phyloP scores from a whole-genome alignment of 225 moss, liverwort and hornwort genomes.

The Pleurozium schreberi region DNA sequence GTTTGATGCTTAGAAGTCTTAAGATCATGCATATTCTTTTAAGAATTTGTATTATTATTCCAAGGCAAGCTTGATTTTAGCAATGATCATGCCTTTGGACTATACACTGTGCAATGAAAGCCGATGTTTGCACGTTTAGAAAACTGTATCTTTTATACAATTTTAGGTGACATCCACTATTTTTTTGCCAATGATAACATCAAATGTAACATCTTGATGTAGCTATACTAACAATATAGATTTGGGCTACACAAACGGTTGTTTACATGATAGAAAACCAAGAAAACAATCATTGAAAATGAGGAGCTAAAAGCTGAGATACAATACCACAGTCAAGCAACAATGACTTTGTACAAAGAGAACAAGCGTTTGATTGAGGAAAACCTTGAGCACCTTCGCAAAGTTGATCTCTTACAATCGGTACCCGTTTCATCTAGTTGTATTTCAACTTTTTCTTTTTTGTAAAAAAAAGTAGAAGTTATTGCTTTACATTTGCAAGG shows the following conservation, averaged over 20 bases:
- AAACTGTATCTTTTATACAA: accelerated
- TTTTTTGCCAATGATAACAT: neutral
- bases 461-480: neutral
- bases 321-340: constrained; percentile 66
- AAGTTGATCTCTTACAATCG: constrained; percentile 22
- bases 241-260: neutral
- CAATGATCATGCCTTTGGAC: neutral
- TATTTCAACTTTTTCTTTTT: neutral
- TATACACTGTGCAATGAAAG: neutral
- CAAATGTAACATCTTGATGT: neutral
- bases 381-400: constrained; percentile 37
- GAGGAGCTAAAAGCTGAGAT: constrained; percentile 79
- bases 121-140: too few relatives aligned
- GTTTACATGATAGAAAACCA: constrained; percentile 61
- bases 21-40: neutral
- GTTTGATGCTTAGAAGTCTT: accelerated
- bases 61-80: neutral
- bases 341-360: constrained; percentile 60
- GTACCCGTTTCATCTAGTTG: neutral
- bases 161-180: neutral
- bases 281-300: constrained; percentile 85
- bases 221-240: neutral
- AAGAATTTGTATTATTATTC: neutral
- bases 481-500: neutral
- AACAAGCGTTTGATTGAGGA: constrained; percentile 59